Percentiles rank a stretch among this genome's conserved stretches.
These are phyloP conservation scores for Leptographium wingfieldii DNA, from an alignment of 2,329 filamentous ascomycete species.

Conservation along the genomic window DNA sequence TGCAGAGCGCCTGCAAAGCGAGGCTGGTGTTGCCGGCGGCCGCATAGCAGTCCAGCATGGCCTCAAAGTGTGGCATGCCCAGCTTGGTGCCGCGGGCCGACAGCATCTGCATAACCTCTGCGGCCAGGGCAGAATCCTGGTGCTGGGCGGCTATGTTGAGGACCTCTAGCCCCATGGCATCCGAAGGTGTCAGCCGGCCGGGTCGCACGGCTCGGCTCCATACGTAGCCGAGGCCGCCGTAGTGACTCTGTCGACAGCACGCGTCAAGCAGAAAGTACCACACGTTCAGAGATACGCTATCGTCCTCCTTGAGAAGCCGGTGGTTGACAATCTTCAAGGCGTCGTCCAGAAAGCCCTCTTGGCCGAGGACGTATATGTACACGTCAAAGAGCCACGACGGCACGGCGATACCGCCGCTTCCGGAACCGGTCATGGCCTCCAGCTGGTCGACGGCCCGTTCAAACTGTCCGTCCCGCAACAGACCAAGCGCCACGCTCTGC, in stretches of 20 bases:
- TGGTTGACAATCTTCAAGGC: conserved; percentile 55
- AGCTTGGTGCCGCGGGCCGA: conserved; percentile 45
- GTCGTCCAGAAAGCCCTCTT: conserved; percentile 64
- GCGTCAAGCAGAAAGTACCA: conserved; percentile 65
- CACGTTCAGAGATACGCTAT: conserved; percentile 34
- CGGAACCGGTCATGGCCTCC: conserved; percentile 49
- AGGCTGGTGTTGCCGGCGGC: conserved; percentile 45
- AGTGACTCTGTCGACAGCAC: conserved; percentile 52
- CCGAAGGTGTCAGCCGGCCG: conserved; percentile 40
- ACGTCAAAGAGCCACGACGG: conserved; percentile 68
- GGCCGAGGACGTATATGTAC: conserved; percentile 60
- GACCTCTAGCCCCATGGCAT: conserved; percentile 35
- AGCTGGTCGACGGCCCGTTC: conserved; percentile 66
- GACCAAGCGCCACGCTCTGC: conserved; percentile 56
- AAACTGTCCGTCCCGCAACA: conserved; percentile 70
- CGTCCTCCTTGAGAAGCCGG: conserved; percentile 27
- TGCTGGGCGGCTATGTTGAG: conserved; percentile 59
- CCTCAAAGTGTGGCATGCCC: conserved; percentile 62
- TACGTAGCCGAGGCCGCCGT: conserved; percentile 51
- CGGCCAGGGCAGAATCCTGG: conserved; percentile 56
- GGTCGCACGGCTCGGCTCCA: conserved; percentile 46
- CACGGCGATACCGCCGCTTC: conserved; percentile 23
- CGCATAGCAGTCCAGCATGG: conserved; percentile 60
- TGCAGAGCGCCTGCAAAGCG: conserved; percentile 56
- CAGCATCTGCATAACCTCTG: conserved; percentile 56